A percentile compares a stretch with the other conserved stretches of the same genome.
Conservation (phyloP, 2,329 filamentous ascomycete genomes). For the Aspergillus unguis region DNA sequence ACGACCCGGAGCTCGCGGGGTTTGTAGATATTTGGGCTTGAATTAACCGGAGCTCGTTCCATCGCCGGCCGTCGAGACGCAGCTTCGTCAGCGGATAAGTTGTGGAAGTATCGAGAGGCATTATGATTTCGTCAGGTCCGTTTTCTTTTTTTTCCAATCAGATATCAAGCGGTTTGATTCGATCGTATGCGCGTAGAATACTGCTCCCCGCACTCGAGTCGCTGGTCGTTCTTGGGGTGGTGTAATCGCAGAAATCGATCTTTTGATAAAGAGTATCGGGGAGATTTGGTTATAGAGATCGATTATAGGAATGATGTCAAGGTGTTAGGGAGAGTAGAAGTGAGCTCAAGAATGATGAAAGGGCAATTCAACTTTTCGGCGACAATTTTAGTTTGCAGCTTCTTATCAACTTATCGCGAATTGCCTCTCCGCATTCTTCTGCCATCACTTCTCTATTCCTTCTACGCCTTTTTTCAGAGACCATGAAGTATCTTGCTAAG, state of each 20-base stretch:
- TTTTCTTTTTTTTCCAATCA: neutral
- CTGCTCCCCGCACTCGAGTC: slow-evolving; percentile 12
- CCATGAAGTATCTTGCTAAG: neutral
- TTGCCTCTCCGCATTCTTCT: slow-evolving; percentile 14
- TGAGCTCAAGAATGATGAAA: neutral
- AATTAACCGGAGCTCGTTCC: slow-evolving; percentile 92
- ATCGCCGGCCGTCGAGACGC: slow-evolving; percentile 79
- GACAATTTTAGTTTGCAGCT: slow-evolving; percentile 15
- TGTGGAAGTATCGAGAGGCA: slow-evolving; percentile 93
- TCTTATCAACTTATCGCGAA: slow-evolving; percentile 20
- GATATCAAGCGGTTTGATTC: neutral
- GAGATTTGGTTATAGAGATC: no score
- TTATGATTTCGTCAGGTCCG: slow-evolving; percentile 37
- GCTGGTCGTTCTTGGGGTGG: neutral
- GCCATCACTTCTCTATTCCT: neutral
- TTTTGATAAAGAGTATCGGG: no score
- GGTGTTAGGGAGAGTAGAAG: neutral
- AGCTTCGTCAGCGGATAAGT: slow-evolving; percentile 84
- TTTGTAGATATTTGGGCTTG: slow-evolving; percentile 90
- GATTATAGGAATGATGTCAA: neutral
- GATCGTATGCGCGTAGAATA: neutral
- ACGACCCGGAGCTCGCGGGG: slow-evolving; percentile 85
- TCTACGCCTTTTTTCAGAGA: neutral
- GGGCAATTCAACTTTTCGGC: slow-evolving; percentile 14
- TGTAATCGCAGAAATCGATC: neutral